These are phyloP conservation scores for Debaryomyces psychrophilus DNA, from an alignment of 1,139 yeast species.

Conservation along the genomic window DNA sequence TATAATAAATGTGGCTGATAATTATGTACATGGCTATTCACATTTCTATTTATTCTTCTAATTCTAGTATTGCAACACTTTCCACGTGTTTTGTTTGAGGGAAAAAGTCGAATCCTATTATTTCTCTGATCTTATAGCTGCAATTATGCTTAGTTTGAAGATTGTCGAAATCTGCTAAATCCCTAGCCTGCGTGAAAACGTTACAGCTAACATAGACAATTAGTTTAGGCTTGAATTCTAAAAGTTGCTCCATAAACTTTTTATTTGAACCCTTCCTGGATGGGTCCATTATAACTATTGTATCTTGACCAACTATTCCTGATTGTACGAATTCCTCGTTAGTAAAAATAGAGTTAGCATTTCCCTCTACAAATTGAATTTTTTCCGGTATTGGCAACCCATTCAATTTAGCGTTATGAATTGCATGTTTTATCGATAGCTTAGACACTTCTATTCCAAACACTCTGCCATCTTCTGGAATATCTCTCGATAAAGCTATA, in stretches of 20 bases:
- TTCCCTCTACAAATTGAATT: conserved; percentile 41
- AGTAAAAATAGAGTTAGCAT: conserved; percentile 39
- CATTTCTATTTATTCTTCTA: conserved; percentile 2
- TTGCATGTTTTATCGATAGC: conserved; percentile 39
- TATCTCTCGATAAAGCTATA: conserved; percentile 34
- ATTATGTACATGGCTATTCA: neutral
- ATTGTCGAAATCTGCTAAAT: conserved; percentile 32
- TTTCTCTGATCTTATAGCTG: conserved; percentile 33
- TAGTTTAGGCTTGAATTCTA: conserved; percentile 40
- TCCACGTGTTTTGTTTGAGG: conserved; percentile 55
- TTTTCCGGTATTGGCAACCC: conserved; percentile 33
- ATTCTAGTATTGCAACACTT: conserved; percentile 42
- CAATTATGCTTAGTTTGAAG: conserved; percentile 22
- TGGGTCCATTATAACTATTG: conserved; percentile 50
- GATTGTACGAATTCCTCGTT: conserved; percentile 28
- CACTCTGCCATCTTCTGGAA: conserved; percentile 36
- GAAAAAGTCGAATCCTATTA: conserved; percentile 50
- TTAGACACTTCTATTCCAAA: conserved; percentile 48
- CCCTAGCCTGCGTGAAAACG: conserved; percentile 52
- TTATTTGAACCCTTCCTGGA: conserved; percentile 47
- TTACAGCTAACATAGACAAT: conserved; percentile 50
- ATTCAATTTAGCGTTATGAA: conserved; percentile 43
- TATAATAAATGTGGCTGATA: neutral
- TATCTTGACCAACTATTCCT: conserved; percentile 33
- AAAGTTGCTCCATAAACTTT: conserved; percentile 37